Evolutionary conservation across 305 asterid species (phyloP), one percentile per base, ranked within the genome.

Genomic region (Caryopteris hybrid): DNA sequence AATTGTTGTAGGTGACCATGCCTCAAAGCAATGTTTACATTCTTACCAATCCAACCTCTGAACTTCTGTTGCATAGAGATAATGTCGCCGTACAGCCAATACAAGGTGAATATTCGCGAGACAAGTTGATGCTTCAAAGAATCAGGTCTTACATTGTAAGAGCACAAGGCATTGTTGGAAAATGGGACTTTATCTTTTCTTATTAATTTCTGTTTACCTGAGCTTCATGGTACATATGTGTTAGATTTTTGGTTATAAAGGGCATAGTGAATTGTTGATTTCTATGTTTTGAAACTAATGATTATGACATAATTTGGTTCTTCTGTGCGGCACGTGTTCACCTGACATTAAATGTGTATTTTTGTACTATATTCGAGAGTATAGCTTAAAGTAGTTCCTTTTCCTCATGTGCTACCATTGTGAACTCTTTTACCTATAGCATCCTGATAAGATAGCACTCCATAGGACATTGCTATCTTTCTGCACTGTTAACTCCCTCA

Each of bases 81-180:
- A 66, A 73, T 73, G 95, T 87, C 73, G 74, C 81, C 33, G 52
- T 87, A 72, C 91, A 86, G 54, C 90, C 96, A 66, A 88, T 87
- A 84, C 90, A 82, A 93, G 97, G 96, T 88, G 97, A 93, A 85
- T 93, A 90, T 84, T 93, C 97, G n/a, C 85, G 96, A 83, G 99
- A 88, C 90, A 88, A 80, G 90, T 87, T 93, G 97, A 93, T 93
- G 97, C 99, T 93, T 79, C 97, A 93, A 91, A 93, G 97, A 93
- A 93, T 90, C 96, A 91, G 89, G 90, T 90, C 97, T 81, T 93
- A 93, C 97, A 90, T 90, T 83, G 97, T 93, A 93, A 93, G 98
- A 80, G 84, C 74, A 75, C 69, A 65, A 52, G 77, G 81, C 76
- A 76, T 71, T 75, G 68, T 76, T 72, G 76, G 62, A 64, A 78